These are phyloP conservation scores for Ganoderma multipileum DNA, from an alignment of 1,284 basidiomycete species.

Conservation along the genomic window DNA sequence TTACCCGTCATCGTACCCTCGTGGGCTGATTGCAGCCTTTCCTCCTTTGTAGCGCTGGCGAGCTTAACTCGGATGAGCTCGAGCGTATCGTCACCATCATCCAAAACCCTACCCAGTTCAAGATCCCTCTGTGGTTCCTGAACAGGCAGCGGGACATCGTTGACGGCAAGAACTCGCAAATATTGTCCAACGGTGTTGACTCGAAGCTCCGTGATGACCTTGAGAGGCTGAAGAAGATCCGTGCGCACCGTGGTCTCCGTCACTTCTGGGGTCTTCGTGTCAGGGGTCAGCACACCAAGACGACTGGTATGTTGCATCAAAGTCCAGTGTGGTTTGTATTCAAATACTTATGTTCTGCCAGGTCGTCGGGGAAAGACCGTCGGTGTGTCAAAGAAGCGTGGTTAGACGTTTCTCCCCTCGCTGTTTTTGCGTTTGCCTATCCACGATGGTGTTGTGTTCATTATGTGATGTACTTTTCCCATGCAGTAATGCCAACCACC, in stretches of 20 bases:
- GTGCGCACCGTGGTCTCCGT: constrained; percentile 97
- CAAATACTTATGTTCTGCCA: constrained; percentile 36
- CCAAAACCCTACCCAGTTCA: constrained; percentile 99
- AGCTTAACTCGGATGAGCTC: constrained; percentile 96
- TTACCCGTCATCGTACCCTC: not conserved
- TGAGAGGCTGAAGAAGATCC: constrained; percentile 99
- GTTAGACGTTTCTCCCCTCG: constrained; percentile 53
- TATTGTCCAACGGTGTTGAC: constrained; percentile 97
- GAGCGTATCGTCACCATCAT: constrained; percentile 99
- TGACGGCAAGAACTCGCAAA: constrained; percentile 97
- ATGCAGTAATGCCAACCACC: constrained; percentile 33
- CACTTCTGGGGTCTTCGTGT: constrained; percentile 98
- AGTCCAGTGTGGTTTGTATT: not conserved
- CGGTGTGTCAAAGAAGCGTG: constrained; percentile 93
- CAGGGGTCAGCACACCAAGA: constrained; percentile 99
- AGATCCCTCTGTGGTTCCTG: constrained; percentile 99
- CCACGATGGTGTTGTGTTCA: constrained; percentile 32
- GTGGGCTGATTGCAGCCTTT: not conserved
- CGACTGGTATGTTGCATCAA: constrained; percentile 74
- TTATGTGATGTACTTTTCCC: constrained; percentile 31
- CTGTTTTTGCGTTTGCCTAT: constrained; percentile 22
- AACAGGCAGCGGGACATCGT: constrained; percentile 99
- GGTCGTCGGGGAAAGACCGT: constrained; percentile 92
- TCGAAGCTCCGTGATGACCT: constrained; percentile 99
- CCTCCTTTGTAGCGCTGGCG: constrained; percentile 71